A percentile compares a stretch with the other conserved stretches of the same genome.
These are phyloP conservation scores for Gremmenia infestans DNA, from an alignment of 2,329 filamentous ascomycete species.

Conservation along the genomic window DNA sequence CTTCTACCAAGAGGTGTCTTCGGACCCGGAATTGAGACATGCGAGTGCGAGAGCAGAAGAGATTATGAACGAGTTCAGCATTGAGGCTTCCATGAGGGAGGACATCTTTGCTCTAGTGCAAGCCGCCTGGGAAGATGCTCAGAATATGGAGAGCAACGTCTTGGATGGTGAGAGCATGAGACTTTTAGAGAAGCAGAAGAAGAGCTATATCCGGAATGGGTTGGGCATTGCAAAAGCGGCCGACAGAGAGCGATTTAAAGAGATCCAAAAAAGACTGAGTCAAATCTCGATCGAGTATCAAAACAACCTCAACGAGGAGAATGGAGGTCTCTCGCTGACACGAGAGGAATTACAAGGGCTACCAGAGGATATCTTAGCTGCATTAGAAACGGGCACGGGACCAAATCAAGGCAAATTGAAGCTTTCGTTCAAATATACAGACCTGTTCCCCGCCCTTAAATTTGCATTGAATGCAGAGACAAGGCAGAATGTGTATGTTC, in stretches of 20 bases:
- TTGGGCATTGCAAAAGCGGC: slow-evolving; percentile 64
- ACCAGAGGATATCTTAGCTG: slow-evolving; percentile 61
- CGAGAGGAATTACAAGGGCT: slow-evolving; percentile 69
- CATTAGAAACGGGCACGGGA: slow-evolving; percentile 65
- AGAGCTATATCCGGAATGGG: slow-evolving; percentile 72
- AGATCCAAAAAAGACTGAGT: slow-evolving; percentile 76
- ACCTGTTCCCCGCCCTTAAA: slow-evolving; percentile 73
- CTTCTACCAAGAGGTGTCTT: slow-evolving; percentile 77
- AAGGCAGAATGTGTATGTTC: slow-evolving; percentile 63
- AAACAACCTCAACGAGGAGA: slow-evolving; percentile 79
- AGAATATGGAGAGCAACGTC: slow-evolving; percentile 40
- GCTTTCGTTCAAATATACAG: slow-evolving; percentile 79
- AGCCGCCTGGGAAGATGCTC: slow-evolving; percentile 45
- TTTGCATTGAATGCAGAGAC: slow-evolving; percentile 68
- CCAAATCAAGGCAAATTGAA: slow-evolving; percentile 70
- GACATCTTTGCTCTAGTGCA: slow-evolving; percentile 69
- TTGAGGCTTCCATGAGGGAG: slow-evolving; percentile 76
- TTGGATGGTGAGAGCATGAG: slow-evolving; percentile 65
- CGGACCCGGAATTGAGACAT: slow-evolving; percentile 62
- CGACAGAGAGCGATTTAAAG: slow-evolving; percentile 75
- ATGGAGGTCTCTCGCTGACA: slow-evolving; percentile 75
- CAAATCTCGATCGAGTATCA: slow-evolving; percentile 70
- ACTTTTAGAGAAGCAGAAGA: slow-evolving; percentile 73
- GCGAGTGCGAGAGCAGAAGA: slow-evolving; percentile 73
- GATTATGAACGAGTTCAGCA: slow-evolving; percentile 69